Conservation (phyloP, 169 alveolate genomes). For the Babesia sp. region DNA sequence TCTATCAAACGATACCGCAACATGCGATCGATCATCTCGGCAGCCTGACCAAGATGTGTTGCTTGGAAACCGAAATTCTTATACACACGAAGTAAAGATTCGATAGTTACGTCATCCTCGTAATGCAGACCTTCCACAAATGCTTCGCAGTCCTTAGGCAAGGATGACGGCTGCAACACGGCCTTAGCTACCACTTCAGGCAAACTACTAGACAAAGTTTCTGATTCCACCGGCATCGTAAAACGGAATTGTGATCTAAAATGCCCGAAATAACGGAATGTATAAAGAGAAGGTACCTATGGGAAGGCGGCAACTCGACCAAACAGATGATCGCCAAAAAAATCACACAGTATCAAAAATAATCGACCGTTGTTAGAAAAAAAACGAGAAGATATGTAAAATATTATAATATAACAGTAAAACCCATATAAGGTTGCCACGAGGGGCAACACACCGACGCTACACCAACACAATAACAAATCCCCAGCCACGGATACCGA, state of each 20-base stretch:
- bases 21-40: slow-evolving; percentile 78
- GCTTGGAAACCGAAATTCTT: slow-evolving; percentile 78
- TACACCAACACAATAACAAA: too few relatives aligned
- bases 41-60: slow-evolving; percentile 76
- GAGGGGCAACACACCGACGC: too few relatives aligned
- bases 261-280: not conserved
- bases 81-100: slow-evolving; percentile 61
- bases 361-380: too few relatives aligned
- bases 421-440: too few relatives aligned
- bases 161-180: slow-evolving; percentile 55
- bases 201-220: not conserved
- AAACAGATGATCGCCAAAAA: too few relatives aligned
- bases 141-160: slow-evolving; percentile 65
- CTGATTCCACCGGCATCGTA: not conserved
- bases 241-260: not conserved
- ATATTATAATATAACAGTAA: too few relatives aligned
- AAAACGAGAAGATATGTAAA: too few relatives aligned
- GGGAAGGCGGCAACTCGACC: not conserved
- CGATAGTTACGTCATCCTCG: slow-evolving; percentile 63
- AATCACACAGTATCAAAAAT: too few relatives aligned
- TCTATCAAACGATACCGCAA: slow-evolving; percentile 61
- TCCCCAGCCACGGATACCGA: too few relatives aligned
- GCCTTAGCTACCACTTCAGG: slow-evolving; percentile 61
- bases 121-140: slow-evolving; percentile 65
- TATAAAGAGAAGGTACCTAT: not conserved